phyloP scores from a whole-genome alignment of 345 rosid species.

The Jatropha curcas region DNA sequence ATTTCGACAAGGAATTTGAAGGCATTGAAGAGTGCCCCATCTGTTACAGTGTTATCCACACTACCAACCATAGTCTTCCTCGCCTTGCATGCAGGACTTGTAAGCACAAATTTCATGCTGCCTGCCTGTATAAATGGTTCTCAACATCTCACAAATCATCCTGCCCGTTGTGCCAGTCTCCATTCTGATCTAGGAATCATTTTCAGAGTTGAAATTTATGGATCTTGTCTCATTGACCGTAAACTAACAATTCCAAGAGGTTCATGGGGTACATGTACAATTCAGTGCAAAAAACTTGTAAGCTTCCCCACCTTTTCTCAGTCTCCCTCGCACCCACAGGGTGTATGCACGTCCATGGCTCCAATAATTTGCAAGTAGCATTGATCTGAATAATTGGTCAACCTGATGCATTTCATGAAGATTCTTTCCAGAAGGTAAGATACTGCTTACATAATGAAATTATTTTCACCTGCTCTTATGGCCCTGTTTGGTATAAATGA shows the following conservation, averaged over 20 bases:
- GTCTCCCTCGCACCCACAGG: not conserved
- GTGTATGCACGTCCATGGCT: not conserved
- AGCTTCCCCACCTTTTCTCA: not conserved
- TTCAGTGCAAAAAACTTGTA: not conserved
- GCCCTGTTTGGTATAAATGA: too few relatives aligned
- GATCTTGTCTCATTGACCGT: not conserved
- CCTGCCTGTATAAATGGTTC: constrained; percentile 96
- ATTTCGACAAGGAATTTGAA: constrained; percentile 93
- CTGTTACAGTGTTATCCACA: constrained; percentile 96
- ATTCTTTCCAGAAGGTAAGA: too few relatives aligned
- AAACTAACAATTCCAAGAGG: too few relatives aligned
- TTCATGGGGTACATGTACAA: not conserved
- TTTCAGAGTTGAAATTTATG: not conserved
- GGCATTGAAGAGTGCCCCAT: constrained; percentile 99
- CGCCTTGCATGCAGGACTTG: constrained; percentile 92
- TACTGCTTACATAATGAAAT: not conserved
- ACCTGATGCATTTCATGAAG: not conserved
- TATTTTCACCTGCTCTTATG: not conserved
- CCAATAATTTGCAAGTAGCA: not conserved
- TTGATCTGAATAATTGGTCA: not conserved
- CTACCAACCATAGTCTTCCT: constrained; percentile 83
- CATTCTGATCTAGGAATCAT: constrained; percentile 45
- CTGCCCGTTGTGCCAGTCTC: constrained; percentile 96
- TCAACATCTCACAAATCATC: constrained; percentile 83
- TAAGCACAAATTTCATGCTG: constrained; percentile 92